Percentiles rank a stretch among this genome's conserved stretches.
Evolutionary conservation across 2,329 filamentous ascomycete species (phyloP).

Genomic region (Trichoderma oligosporum): DNA sequence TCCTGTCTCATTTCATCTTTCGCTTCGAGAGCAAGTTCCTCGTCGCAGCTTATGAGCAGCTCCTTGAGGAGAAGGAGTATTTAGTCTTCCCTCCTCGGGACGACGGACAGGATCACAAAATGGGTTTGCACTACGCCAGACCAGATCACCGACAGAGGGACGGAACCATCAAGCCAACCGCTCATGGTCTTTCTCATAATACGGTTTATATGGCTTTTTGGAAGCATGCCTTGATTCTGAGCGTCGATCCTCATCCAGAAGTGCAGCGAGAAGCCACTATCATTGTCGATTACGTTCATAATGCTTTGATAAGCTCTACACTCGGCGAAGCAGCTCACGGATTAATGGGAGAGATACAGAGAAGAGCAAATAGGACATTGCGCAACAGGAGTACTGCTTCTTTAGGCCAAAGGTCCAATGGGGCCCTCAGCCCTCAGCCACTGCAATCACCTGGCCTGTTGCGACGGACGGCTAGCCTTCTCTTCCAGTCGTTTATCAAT

Average conservation of each 20-base stretch:
- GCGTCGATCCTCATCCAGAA: slow-evolving; percentile 91
- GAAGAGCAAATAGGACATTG: slow-evolving; percentile 46
- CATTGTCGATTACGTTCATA: slow-evolving; percentile 83
- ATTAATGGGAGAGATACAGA: slow-evolving; percentile 70
- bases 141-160: slow-evolving; percentile 54
- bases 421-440: slow-evolving; percentile 39
- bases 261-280: slow-evolving; percentile 79
- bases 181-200: slow-evolving; percentile 69
- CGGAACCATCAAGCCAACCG: slow-evolving; percentile 53
- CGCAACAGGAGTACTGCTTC: slow-evolving; percentile 40
- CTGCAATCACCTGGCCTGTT: slow-evolving; percentile 55
- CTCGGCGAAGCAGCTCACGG: slow-evolving; percentile 66
- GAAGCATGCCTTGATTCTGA: slow-evolving; percentile 87
- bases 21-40: slow-evolving; percentile 91
- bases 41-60: slow-evolving; percentile 86
- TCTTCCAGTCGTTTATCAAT: slow-evolving; percentile 57
- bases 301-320: slow-evolving; percentile 71
- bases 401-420: slow-evolving; percentile 43
- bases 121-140: slow-evolving; percentile 59
- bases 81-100: slow-evolving; percentile 53
- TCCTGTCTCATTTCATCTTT: slow-evolving; percentile 85
- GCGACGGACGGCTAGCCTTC: slow-evolving; percentile 60
- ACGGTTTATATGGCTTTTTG: slow-evolving; percentile 91
- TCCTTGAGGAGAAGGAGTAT: slow-evolving; percentile 76
- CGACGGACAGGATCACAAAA: slow-evolving; percentile 56